Conservation (phyloP, 768 basidiomycete genomes). For the Leccinum arenicola region DNA sequence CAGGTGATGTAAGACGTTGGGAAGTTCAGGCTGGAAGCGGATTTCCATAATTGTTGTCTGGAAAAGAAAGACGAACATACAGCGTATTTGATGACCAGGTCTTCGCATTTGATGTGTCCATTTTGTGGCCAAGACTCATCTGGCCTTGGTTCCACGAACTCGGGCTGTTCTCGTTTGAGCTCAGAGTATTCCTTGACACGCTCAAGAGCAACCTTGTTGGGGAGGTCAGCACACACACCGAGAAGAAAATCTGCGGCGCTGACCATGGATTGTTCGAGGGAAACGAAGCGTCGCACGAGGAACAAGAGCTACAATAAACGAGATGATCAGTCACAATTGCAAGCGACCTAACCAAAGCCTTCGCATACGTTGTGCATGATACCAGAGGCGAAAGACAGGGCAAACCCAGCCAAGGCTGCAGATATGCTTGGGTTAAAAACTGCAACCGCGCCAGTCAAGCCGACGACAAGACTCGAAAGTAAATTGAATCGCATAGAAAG, state of each 20-base stretch:
- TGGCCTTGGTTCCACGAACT: conserved; percentile 86
- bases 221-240: conserved; percentile 1
- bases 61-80: conserved; percentile 39
- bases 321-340: conserved; percentile 17
- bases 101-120: conserved; percentile 68
- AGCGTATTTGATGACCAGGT: conserved; percentile 75
- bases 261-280: conserved; percentile 91
- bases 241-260: not conserved
- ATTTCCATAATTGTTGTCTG: not conserved
- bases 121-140: conserved; percentile 72
- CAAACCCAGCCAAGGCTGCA: conserved; percentile 83
- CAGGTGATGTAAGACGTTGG: conserved; percentile 78
- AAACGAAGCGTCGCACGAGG: conserved; percentile 78
- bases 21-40: conserved; percentile 68
- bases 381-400: conserved; percentile 78
- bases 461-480: conserved; percentile 67
- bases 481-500: conserved; percentile 85
- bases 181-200: conserved; percentile 92
- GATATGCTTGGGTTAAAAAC: conserved; percentile 68
- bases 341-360: not conserved
- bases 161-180: conserved; percentile 70
- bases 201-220: conserved; percentile 69
- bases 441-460: conserved; percentile 66
- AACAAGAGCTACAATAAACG: conserved; percentile 48
- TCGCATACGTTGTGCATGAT: conserved; percentile 61